Base-by-base conservation (phyloP, 1,284 basidiomycete species). In the Irpex sp. region DNA sequence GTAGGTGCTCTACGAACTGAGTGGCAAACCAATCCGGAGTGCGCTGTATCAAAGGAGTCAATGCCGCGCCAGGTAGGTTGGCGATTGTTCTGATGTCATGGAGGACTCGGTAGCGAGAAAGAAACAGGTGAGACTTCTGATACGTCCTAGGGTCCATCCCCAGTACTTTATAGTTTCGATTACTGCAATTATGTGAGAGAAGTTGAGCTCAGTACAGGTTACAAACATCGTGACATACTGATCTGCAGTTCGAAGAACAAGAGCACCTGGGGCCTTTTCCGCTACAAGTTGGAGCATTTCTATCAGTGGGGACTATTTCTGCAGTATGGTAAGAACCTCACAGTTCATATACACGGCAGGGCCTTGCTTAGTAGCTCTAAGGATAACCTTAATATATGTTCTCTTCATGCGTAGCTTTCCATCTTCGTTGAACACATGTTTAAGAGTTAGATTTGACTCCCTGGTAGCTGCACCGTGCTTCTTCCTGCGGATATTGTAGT, bases 11-110 rank as follows among this genome's bases (percentile, higher is more conserved):
- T 2, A 79, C 65, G 54, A 78, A 77, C 8, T 65, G 65, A 0
- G 73, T 63, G 18, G 79, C 72, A 61, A 83, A 76, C 79, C 81
- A 86, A 14, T 75, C 71, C 9, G 83, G 77, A 0, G 79, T 81
- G 28, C 82, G 78, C 12, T 73, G 65, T 45, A 72, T 66, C 1
- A 74, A 3, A 0, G 73, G 72, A 12, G 73, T 28, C 28, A 28
- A 28, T 28, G 28, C 28, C 28, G 28, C 28, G 28, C 28, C 28
- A 62, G 16, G 42, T 57, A 35, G 79, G 0, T 64, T 70, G 12
- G 69, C 58, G 52, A 75, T 65, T 12, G 85, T 62, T 4, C 65
- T 49, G 18, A 74, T 55, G 39, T 64, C 59, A 8, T 59, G 62
- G 4, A 70, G 58, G 6, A 69, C 59, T 10, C 69, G 68, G 57